Base-by-base conservation (phyloP, 2,329 filamentous ascomycete species). In the Xylaria sp. region DNA sequence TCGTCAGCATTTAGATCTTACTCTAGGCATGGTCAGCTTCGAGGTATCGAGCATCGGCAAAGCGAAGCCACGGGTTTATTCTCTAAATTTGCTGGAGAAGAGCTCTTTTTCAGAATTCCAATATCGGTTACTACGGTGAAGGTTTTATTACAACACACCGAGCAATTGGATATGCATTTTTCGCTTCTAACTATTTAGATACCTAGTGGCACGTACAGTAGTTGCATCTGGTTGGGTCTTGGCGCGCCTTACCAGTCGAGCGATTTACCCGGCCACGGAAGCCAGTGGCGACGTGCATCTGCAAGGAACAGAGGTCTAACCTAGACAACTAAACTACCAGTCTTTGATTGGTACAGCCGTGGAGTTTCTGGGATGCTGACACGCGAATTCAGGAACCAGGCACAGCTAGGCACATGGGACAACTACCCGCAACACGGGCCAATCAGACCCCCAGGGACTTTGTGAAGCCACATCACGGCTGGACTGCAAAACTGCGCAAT, bases 351-450 rank as follows among this genome's bases (percentile, higher is more conserved):
- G 60, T 32, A 16, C 3, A 18, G 23, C 37, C 23, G 37, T 58
- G 37, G n/a, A 48, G 13, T 40, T 35, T 40, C 40, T 48, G 51
- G 65, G 53, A 55, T 55, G 58, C 32, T 60, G 61, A 55, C 63
- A 59, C 62, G 59, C 68, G 66, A 50, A 62, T 44, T 65, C 68
- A 65, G 65, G 68, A 62, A 70, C 68, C 65, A 68, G 58, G 58
- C 61, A 69, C 65, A 63, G 29, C 61, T 55, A 62, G 51, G 62
- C 57, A 47, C 60, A 10, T 9, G 10, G 65, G 40, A 16, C 32
- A 16, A 29, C 23, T 37, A 21, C 29, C 65, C 40, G 25, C 51
- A 59, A 47, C 51, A 23, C 47, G 29, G 51, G 21, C 66, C 66
- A 69, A 70, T 70, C 54, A 37, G 55, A 65, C 25, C 16, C 16